These are phyloP conservation scores for Rhodotorula babjevae DNA, from an alignment of 768 basidiomycete genomes.

Conservation along the genomic window DNA sequence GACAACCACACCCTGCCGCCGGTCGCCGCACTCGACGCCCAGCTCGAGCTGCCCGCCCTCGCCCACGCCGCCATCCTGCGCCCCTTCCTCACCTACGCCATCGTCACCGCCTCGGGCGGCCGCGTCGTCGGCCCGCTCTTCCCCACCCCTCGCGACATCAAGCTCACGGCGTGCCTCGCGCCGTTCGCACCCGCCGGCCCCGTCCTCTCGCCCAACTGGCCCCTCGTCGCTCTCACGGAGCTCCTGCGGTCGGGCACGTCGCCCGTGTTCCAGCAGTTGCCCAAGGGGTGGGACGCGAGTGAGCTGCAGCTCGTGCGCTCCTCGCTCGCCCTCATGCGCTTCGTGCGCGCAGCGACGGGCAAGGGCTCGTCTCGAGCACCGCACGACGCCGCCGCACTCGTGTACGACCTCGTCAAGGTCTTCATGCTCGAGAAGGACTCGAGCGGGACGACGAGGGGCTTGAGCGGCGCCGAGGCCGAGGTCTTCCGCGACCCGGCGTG, in stretches of 20 bases:
- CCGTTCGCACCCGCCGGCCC: slow-evolving; percentile 51
- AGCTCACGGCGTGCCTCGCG: slow-evolving; percentile 50
- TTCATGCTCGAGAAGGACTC: slow-evolving; percentile 93
- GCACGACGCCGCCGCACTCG: slow-evolving; percentile 42
- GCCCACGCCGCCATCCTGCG: slow-evolving; percentile 1
- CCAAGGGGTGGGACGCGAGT: slow-evolving; percentile 67
- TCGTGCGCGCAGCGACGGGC: not conserved
- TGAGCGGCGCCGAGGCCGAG: slow-evolving; percentile 46
- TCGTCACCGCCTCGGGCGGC: slow-evolving; percentile 20
- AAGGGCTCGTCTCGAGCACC: too few relatives aligned
- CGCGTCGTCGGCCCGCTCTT: slow-evolving; percentile 27
- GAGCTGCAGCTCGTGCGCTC: slow-evolving; percentile 72
- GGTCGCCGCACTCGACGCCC: not conserved
- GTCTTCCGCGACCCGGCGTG: slow-evolving; percentile 76
- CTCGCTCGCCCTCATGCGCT: slow-evolving; percentile 56
- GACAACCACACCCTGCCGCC: not conserved
- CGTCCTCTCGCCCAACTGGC: slow-evolving; percentile 60
- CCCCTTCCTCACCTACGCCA: slow-evolving; percentile 28
- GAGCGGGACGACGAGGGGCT: slow-evolving; percentile 9
- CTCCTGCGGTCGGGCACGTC: slow-evolving; percentile 73
- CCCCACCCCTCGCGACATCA: slow-evolving; percentile 55
- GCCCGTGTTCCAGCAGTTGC: slow-evolving; percentile 63
- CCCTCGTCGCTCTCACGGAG: slow-evolving; percentile 65
- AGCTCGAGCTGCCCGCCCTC: slow-evolving; percentile 14
- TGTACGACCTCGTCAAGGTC: slow-evolving; percentile 82